phyloP scores from a whole-genome alignment of 1,139 yeast species.

The Sugiyamaella paludigena region DNA sequence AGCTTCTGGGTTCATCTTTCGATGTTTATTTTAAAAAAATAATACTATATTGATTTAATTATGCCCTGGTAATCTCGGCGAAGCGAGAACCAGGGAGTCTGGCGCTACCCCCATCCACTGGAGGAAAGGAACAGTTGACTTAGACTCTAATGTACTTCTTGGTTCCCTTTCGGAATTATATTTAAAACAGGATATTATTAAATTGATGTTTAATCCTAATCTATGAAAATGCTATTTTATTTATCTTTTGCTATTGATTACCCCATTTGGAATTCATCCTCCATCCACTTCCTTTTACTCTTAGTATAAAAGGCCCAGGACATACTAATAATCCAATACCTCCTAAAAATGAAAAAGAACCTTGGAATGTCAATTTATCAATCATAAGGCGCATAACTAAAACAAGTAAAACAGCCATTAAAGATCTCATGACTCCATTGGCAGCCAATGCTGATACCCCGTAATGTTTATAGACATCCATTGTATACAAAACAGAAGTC shows the following conservation, averaged over 20 bases:
- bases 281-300: constrained; percentile 15
- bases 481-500: constrained; percentile 63
- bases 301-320: constrained; percentile 18
- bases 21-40: no score
- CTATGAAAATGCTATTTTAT: background rate
- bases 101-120: no score
- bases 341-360: constrained; percentile 17
- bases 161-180: no score
- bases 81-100: no score
- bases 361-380: constrained; percentile 14
- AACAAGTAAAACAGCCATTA: constrained; percentile 14
- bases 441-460: constrained; percentile 58
- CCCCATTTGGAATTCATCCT: constrained; percentile 11
- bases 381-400: constrained; percentile 15
- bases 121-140: no score
- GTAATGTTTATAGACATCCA: constrained; percentile 69
- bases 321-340: constrained; percentile 14
- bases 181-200: no score
- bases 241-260: background rate
- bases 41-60: no score
- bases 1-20: no score
- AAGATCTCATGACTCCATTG: constrained; percentile 49
- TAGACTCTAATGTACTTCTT: no score
- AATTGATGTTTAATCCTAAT: no score
- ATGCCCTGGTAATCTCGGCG: no score